Evolutionary conservation across 768 basidiomycete species (phyloP).

Genomic region (Lactarius pseudohatsudake): DNA sequence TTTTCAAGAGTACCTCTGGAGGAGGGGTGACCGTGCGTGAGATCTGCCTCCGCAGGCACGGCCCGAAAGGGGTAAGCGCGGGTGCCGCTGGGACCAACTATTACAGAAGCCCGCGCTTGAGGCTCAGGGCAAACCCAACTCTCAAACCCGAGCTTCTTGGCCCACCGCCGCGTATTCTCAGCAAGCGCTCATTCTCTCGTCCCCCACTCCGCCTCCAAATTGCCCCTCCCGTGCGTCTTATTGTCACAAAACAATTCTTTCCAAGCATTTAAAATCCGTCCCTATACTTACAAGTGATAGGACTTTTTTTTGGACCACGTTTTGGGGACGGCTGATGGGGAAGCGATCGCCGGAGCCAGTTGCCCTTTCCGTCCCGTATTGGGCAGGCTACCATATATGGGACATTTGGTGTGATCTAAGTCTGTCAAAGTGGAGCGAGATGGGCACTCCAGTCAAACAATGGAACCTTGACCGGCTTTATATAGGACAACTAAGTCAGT

Average conservation of each 20-base stretch:
- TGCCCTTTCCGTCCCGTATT: constrained; percentile 13
- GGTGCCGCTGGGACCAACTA: constrained; percentile 29
- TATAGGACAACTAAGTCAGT: not conserved
- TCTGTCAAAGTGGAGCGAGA: constrained; percentile 1
- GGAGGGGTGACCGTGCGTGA: not conserved
- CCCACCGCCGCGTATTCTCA: constrained; percentile 13
- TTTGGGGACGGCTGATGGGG: constrained; percentile 4
- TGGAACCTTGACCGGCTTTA: not conserved
- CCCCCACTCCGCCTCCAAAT: constrained; percentile 12
- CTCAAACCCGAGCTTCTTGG: constrained; percentile 17
- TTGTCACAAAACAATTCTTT: not conserved
- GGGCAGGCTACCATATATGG: constrained; percentile 18
- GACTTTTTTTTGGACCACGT: constrained; percentile 9
- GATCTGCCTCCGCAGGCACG: constrained; percentile 29
- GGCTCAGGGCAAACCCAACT: constrained; percentile 25
- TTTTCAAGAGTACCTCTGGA: constrained; percentile 4
- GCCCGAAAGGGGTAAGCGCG: constrained; percentile 25
- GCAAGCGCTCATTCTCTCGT: constrained; percentile 19
- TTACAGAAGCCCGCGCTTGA: constrained; percentile 29
- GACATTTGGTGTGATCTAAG: constrained; percentile 1
- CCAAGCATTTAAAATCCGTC: not conserved
- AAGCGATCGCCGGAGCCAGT: constrained; percentile 25
- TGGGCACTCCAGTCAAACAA: not conserved
- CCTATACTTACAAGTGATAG: not conserved
- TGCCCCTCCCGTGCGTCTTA: constrained; percentile 3